A percentile compares a stretch with the other conserved stretches of the same genome.
phyloP scores from a whole-genome alignment of 345 rosid genomes.

The Populus tremula region DNA sequence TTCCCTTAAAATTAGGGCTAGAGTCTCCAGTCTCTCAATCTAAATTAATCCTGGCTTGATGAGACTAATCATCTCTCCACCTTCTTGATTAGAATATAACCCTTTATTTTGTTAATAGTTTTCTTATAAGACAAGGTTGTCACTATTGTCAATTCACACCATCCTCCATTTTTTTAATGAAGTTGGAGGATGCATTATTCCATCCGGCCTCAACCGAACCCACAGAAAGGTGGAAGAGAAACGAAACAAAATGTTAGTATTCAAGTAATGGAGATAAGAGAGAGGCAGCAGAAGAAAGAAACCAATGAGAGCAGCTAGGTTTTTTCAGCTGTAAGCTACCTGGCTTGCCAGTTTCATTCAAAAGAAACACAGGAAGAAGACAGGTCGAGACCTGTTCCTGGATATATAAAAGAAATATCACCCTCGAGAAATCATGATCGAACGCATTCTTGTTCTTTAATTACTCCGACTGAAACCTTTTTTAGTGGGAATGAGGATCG shows the following conservation, averaged over 20 bases:
- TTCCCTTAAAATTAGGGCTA: slow-evolving; percentile 29
- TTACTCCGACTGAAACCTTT: too few species aligned
- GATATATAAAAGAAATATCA: too few species aligned
- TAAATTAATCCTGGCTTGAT: slow-evolving; percentile 24
- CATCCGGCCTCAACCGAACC: neutral
- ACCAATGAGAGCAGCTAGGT: neutral
- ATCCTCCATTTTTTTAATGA: neutral
- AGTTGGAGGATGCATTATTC: neutral
- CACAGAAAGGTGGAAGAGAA: neutral
- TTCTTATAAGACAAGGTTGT: slow-evolving; percentile 21
- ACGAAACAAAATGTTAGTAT: neutral
- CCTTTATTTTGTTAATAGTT: slow-evolving; percentile 1
- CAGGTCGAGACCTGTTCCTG: too few species aligned
- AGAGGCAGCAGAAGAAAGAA: neutral
- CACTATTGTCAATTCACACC: slow-evolving; percentile 6
- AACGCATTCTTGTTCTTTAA: too few species aligned
- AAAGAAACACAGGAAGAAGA: too few species aligned
- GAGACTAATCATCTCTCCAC: slow-evolving; percentile 48
- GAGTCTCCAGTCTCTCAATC: slow-evolving; percentile 6
- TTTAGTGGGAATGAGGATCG: too few species aligned
- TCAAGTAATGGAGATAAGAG: neutral
- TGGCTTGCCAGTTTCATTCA: too few species aligned
- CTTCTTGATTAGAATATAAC: slow-evolving; percentile 20
- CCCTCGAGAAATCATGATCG: too few species aligned
- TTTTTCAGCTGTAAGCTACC: too few species aligned